These are phyloP conservation scores for Handroanthus guayacan DNA, from an alignment of 257 asterid genomes.

Conservation along the genomic window DNA sequence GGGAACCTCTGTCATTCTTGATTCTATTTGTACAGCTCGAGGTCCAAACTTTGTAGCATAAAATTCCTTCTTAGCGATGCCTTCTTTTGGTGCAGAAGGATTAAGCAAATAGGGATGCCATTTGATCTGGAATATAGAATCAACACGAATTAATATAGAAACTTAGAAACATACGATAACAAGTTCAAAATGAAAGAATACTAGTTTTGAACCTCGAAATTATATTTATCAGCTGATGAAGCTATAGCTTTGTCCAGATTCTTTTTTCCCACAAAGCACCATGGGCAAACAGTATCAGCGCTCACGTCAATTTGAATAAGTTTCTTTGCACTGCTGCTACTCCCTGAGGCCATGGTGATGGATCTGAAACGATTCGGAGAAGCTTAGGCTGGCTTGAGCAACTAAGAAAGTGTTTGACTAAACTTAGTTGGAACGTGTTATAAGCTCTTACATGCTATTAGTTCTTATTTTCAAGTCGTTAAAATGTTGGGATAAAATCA, in stretches of 20 bases:
- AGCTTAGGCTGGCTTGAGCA: neutral
- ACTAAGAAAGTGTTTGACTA: neutral
- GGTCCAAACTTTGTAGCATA: conserved; percentile 63
- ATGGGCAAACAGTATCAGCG: conserved; percentile 84
- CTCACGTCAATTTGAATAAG: conserved; percentile 65
- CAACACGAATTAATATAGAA: neutral
- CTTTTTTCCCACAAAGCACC: conserved; percentile 91
- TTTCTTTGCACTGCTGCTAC: conserved; percentile 58
- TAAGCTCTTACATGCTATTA: too few species aligned
- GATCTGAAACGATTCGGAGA: conserved; percentile 40
- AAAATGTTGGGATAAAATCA: too few species aligned
- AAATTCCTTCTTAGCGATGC: conserved; percentile 69
- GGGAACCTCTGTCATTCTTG: conserved; percentile 76
- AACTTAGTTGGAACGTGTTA: too few species aligned
- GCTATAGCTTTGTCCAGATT: conserved; percentile 83
- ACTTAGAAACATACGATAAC: neutral
- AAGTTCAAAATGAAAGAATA: neutral
- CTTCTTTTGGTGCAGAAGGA: conserved; percentile 79
- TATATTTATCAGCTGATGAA: conserved; percentile 53
- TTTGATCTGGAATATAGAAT: conserved; percentile 35
- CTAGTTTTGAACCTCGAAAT: conserved; percentile 42
- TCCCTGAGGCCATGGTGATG: conserved; percentile 54
- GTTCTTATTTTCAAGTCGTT: too few species aligned
- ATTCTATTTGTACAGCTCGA: conserved; percentile 59
- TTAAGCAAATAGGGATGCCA: conserved; percentile 58